phyloP scores from a whole-genome alignment of 1,284 basidiomycete genomes.

The Agroathelia rolfsii region DNA sequence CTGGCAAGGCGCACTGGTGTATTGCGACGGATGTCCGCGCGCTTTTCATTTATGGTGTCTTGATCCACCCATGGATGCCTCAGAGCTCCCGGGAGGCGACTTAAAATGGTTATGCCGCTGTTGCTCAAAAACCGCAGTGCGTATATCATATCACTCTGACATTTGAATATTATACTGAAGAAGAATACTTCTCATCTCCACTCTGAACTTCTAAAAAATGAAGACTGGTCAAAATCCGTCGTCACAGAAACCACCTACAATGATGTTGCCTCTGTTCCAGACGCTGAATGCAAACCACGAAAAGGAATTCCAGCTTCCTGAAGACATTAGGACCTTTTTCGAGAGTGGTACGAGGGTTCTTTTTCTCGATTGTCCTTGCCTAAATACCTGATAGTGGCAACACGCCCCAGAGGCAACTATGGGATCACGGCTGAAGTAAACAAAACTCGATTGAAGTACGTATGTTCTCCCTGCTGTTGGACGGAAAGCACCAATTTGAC shows the following conservation, averaged over 20 bases:
- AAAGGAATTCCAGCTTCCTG: constrained; percentile 81
- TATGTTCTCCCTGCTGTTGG: constrained; percentile 15
- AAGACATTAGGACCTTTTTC: constrained; percentile 80
- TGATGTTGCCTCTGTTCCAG: constrained; percentile 62
- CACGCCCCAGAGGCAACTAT: constrained; percentile 68
- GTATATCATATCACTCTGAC: constrained; percentile 17
- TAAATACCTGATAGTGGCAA: constrained; percentile 43
- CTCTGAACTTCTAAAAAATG: too few species aligned
- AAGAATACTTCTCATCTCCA: constrained; percentile 12
- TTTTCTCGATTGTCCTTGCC: constrained; percentile 9
- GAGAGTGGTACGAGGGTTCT: constrained; percentile 58
- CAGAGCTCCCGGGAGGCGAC: constrained; percentile 79
- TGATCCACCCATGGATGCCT: constrained; percentile 85
- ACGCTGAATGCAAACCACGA: constrained; percentile 58
- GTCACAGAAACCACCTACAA: constrained; percentile 47
- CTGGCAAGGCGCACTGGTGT: constrained; percentile 72
- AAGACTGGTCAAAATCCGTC: constrained; percentile 68
- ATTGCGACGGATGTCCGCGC: constrained; percentile 94
- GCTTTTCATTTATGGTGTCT: constrained; percentile 96
- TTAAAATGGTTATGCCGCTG: constrained; percentile 86
- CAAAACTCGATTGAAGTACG: constrained; percentile 70
- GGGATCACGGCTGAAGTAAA: constrained; percentile 69
- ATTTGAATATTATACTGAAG: constrained; percentile 9
- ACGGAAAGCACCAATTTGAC: constrained; percentile 13
- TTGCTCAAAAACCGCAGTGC: constrained; percentile 61